These are phyloP conservation scores for Penicillium atrosanguineum DNA, from an alignment of 495 filamentous ascomycete species.

Conservation along the genomic window DNA sequence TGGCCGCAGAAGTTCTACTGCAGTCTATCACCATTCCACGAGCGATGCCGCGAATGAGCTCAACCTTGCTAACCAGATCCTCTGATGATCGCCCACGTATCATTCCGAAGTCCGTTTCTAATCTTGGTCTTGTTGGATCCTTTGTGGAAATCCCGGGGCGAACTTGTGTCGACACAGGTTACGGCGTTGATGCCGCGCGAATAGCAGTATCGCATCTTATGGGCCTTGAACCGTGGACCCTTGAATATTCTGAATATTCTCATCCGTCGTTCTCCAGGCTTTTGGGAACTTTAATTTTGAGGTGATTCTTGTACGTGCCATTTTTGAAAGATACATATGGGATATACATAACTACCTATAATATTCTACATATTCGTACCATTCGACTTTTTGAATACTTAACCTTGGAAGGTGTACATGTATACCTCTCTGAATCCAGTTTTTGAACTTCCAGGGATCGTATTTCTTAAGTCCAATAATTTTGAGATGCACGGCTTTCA, in stretches of 20 bases:
- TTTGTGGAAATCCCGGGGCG: slow-evolving; percentile 14
- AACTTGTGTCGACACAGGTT: slow-evolving; percentile 9
- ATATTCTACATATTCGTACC: no score
- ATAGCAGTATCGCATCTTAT: slow-evolving; percentile 9
- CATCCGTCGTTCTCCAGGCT: neutral
- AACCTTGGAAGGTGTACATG: no score
- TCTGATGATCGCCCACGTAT: slow-evolving; percentile 4
- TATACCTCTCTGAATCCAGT: no score
- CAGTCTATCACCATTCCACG: slow-evolving; percentile 16
- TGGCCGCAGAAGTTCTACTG: neutral
- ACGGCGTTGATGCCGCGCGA: slow-evolving; percentile 6
- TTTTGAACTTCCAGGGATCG: no score
- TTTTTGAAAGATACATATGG: no score
- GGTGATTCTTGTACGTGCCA: neutral
- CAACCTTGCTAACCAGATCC: slow-evolving; percentile 6
- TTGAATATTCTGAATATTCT: neutral
- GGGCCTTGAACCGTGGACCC: neutral
- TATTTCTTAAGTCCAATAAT: no score
- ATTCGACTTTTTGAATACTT: no score
- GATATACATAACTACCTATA: no score
- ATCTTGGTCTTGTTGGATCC: slow-evolving; percentile 14
- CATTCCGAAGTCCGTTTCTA: slow-evolving; percentile 7
- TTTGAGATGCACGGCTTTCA: no score
- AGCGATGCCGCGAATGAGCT: slow-evolving; percentile 21
- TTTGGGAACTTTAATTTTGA: neutral